Conservation (phyloP, 768 basidiomycete species). For the Suillus decipiens region DNA sequence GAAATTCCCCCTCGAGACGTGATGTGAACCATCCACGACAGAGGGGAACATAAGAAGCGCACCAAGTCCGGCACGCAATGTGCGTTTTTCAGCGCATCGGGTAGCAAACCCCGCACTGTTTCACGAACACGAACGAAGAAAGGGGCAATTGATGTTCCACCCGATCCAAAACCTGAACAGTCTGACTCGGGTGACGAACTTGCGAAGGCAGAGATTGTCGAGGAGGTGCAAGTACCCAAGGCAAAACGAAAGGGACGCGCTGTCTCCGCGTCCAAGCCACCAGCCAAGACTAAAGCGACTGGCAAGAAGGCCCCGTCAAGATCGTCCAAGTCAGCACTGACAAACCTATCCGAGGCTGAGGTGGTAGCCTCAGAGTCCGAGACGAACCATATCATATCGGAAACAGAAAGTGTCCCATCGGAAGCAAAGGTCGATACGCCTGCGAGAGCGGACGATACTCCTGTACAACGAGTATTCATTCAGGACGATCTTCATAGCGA, state of each 20-base stretch:
- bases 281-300: background rate
- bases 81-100: conserved; percentile 42
- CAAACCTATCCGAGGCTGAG: background rate
- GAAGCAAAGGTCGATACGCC: background rate
- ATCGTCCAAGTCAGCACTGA: background rate
- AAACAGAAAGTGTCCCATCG: background rate
- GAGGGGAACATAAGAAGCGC: conserved; percentile 77
- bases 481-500: background rate
- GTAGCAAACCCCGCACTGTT: conserved; percentile 26
- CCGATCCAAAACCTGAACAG: background rate
- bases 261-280: conserved; percentile 1
- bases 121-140: conserved; percentile 14
- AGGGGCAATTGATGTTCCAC: background rate
- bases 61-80: conserved; percentile 46
- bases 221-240: conserved; percentile 13
- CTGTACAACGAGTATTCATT: background rate
- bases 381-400: background rate
- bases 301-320: background rate
- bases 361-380: background rate
- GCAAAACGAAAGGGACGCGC: conserved; percentile 12
- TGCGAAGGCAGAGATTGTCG: conserved; percentile 14
- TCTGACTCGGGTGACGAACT: conserved; percentile 28
- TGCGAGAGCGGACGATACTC: background rate
- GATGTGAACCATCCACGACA: conserved; percentile 29
- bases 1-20: conserved; percentile 1